Evolutionary conservation across 148 eudicot genomes (phyloP).

Genomic region (Cornus kousa): DNA sequence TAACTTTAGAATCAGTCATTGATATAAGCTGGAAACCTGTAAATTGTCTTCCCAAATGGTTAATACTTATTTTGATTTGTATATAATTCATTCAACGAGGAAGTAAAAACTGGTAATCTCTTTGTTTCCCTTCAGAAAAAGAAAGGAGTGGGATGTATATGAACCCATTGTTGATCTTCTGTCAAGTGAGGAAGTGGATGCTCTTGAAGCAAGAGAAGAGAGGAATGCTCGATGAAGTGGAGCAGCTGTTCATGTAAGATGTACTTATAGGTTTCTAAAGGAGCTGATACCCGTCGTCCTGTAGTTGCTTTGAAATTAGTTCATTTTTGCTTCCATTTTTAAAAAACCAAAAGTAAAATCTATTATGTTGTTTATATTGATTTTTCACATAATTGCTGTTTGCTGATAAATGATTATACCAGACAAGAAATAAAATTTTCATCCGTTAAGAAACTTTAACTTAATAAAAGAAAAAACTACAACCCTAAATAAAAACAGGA

Average conservation of each 20-base stretch:
- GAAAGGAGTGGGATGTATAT: conserved; percentile 91
- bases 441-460: not conserved
- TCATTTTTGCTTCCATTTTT: not conserved
- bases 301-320: not conserved
- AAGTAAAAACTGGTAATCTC: not conserved
- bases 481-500: not conserved
- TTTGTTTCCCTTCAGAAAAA: conserved; percentile 52
- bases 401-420: not conserved
- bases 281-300: not conserved
- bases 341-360: no score
- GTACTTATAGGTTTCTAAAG: not conserved
- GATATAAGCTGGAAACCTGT: not conserved
- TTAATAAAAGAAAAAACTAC: not conserved
- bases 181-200: conserved; percentile 90
- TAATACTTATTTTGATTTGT: no score
- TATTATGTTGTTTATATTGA: no score
- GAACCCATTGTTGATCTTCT: conserved; percentile 94
- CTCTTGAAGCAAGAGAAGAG: conserved; percentile 85
- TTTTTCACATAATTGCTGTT: not conserved
- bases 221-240: conserved; percentile 38
- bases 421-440: not conserved
- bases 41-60: not conserved
- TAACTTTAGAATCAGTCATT: not conserved
- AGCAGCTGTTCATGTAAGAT: not conserved
- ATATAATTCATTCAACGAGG: not conserved